phyloP scores from a whole-genome alignment of 768 basidiomycete genomes.

The Udeniomyces megalosporus region DNA sequence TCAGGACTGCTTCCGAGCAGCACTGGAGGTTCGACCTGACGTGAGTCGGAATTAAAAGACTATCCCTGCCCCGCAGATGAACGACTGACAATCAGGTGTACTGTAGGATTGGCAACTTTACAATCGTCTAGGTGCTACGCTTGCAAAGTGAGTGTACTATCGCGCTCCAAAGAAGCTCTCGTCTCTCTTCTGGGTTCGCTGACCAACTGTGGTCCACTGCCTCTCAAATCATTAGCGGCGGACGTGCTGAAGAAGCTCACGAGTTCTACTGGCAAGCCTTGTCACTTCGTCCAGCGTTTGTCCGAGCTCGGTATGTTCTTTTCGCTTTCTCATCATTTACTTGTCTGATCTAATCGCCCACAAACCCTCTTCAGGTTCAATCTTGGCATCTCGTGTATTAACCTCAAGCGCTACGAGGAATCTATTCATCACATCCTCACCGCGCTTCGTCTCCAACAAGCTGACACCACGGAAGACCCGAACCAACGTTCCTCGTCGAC shows the following conservation, averaged over 20 bases:
- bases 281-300: conserved; percentile 73
- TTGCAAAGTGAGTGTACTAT: conserved; percentile 46
- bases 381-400: conserved; percentile 80
- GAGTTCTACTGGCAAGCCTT: conserved; percentile 73
- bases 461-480: conserved; percentile 44
- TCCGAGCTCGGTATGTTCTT: conserved; percentile 52
- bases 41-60: no score
- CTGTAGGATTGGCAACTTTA: conserved; percentile 75
- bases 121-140: conserved; percentile 84
- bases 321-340: neutral
- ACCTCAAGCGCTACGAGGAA: conserved; percentile 74
- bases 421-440: conserved; percentile 75
- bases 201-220: no score
- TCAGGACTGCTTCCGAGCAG: conserved; percentile 82
- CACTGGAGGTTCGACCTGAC: conserved; percentile 70
- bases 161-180: no score
- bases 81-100: neutral
- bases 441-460: conserved; percentile 75
- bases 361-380: conserved; percentile 50
- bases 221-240: conserved; percentile 33
- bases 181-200: neutral
- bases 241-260: conserved; percentile 55
- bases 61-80: no score
- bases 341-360: neutral
- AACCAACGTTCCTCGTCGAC: conserved; percentile 30